Conservation (phyloP, 371 early-diverging fungal genomes). For the Syncephalis fuscata region DNA sequence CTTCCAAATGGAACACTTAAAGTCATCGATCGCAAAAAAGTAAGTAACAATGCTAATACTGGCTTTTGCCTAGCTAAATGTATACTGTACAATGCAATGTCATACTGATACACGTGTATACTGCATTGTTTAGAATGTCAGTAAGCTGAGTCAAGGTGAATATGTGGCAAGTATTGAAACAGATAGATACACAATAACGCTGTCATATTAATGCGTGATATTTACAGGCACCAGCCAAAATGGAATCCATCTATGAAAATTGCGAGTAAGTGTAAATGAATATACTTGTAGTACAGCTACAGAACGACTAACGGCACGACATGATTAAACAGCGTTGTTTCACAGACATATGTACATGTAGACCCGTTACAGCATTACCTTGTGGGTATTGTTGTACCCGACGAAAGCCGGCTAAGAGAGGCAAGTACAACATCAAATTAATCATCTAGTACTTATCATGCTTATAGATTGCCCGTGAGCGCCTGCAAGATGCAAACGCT, state of each 20-base stretch:
- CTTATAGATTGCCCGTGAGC: too few relatives aligned
- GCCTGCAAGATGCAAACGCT: too few relatives aligned
- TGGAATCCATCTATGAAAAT: conserved; percentile 14
- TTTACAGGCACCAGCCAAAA: conserved; percentile 75
- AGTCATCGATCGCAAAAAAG: conserved; percentile 94
- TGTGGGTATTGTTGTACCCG: conserved; percentile 77
- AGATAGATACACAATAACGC: too few relatives aligned
- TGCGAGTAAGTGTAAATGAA: conserved; percentile 18
- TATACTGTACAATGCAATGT: too few relatives aligned
- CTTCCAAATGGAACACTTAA: conserved; percentile 29
- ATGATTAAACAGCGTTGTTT: too few relatives aligned
- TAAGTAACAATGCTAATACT: conserved; percentile 18
- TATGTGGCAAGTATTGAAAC: conserved; percentile 36
- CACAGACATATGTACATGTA: conserved; percentile 63
- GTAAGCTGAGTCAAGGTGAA: conserved; percentile 89
- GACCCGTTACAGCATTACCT: conserved; percentile 61
- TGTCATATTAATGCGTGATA: too few relatives aligned
- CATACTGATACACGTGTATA: too few relatives aligned
- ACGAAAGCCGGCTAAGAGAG: conserved; percentile 29
- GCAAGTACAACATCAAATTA: conserved; percentile 9
- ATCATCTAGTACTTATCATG: not conserved
- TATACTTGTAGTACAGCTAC: too few relatives aligned
- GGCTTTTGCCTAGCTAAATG: too few relatives aligned
- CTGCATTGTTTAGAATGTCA: conserved; percentile 19
- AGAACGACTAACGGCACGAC: too few relatives aligned